Evolutionary conservation across 2,329 filamentous ascomycete species (phyloP).

Genomic region (Monosporascus sp.): DNA sequence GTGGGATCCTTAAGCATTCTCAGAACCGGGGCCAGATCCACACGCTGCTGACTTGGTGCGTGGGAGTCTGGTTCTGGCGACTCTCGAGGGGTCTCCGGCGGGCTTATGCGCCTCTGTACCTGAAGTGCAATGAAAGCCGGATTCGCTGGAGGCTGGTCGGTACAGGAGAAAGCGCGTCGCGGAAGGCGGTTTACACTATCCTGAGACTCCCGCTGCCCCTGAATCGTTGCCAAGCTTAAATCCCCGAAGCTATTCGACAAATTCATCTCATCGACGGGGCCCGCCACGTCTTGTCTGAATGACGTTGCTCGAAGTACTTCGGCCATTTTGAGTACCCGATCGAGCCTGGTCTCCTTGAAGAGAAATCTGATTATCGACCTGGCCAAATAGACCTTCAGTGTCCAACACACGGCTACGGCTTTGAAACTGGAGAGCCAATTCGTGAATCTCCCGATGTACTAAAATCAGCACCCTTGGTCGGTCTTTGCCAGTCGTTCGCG

Average conservation of each 20-base stretch:
- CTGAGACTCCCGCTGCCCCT: constrained; percentile 11
- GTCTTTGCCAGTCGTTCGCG: too few species aligned
- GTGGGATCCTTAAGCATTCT: too few species aligned
- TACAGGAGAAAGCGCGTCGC: constrained; percentile 25
- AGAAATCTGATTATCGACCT: background rate
- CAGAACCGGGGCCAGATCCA: too few species aligned
- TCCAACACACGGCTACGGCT: background rate
- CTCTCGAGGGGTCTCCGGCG: constrained; percentile 15
- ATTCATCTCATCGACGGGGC: constrained; percentile 19
- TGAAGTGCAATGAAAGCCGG: constrained; percentile 10
- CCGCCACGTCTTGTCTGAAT: constrained; percentile 13
- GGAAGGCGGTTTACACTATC: constrained; percentile 13
- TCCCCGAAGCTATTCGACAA: constrained; percentile 20
- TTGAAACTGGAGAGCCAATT: too few species aligned
- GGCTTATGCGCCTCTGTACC: constrained; percentile 13
- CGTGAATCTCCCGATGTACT: too few species aligned
- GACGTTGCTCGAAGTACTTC: constrained; percentile 23
- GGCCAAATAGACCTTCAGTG: background rate
- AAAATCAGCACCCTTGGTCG: too few species aligned
- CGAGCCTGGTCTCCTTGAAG: background rate
- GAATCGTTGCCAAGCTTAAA: constrained; percentile 17
- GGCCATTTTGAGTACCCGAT: constrained; percentile 19
- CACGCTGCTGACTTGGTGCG: too few species aligned
- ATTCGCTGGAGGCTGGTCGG: constrained; percentile 17
- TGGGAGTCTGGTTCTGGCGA: constrained; percentile 14